Conservation (phyloP, 2,329 filamentous ascomycete genomes). For the Phyllosticta capitalensis region DNA sequence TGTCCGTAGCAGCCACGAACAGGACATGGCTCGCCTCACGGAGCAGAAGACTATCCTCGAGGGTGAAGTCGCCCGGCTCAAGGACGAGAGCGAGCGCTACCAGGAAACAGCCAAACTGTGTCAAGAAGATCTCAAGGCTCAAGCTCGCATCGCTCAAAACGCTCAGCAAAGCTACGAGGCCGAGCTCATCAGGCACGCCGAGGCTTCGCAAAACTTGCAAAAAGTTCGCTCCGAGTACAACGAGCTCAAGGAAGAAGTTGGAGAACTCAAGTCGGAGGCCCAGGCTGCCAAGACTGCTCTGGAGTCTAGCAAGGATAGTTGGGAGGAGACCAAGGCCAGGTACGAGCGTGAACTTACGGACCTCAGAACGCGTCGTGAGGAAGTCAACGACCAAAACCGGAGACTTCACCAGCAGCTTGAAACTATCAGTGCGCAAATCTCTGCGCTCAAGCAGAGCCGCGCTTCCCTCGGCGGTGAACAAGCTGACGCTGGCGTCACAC, state of each 20-base stretch:
- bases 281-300: conserved; percentile 77
- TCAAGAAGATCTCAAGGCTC: conserved; percentile 82
- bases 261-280: conserved; percentile 66
- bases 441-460: conserved; percentile 68
- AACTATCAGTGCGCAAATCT: conserved; percentile 68
- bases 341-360: conserved; percentile 80
- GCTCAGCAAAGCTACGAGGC: conserved; percentile 93
- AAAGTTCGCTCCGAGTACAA: conserved; percentile 71
- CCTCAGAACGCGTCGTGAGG: conserved; percentile 67
- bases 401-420: conserved; percentile 85
- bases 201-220: conserved; percentile 81
- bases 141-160: conserved; percentile 85
- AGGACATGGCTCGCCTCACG: conserved; percentile 59
- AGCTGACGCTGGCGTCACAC: conserved; percentile 33
- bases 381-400: conserved; percentile 81
- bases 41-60: conserved; percentile 76
- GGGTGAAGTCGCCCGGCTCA: conserved; percentile 68
- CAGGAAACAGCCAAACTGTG: conserved; percentile 72
- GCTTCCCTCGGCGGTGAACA: conserved; percentile 46
- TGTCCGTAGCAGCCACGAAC: conserved; percentile 70
- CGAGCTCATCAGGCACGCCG: conserved; percentile 88
- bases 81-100: conserved; percentile 74
- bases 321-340: conserved; percentile 70
- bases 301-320: conserved; percentile 73
- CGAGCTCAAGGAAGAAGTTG: conserved; percentile 67